Conservation (phyloP, 495 filamentous ascomycete species). For the Aspergillus saccharolyticus region DNA sequence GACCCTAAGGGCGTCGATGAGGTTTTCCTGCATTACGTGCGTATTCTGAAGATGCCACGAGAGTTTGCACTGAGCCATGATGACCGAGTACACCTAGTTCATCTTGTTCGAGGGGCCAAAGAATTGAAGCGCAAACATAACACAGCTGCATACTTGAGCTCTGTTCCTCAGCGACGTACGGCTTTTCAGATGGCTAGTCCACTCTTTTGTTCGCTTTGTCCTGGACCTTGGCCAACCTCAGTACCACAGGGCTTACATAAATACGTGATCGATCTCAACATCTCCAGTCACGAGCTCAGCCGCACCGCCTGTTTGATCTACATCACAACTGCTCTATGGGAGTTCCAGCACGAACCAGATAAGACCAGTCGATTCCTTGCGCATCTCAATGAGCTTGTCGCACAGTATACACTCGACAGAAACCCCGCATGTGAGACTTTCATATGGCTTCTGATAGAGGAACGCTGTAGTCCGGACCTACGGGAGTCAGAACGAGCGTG, state of each 20-base stretch:
- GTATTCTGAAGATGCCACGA: slow-evolving; percentile 27
- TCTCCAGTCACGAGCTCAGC: slow-evolving; percentile 34
- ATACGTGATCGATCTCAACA: slow-evolving; percentile 32
- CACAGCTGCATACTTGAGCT: slow-evolving; percentile 21
- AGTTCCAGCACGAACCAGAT: slow-evolving; percentile 28
- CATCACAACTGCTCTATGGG: slow-evolving; percentile 37
- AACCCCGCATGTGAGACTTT: slow-evolving; percentile 41
- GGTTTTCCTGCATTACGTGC: slow-evolving; percentile 37
- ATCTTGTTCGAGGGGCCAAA: slow-evolving; percentile 37
- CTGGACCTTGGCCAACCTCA: slow-evolving; percentile 39
- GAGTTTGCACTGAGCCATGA: slow-evolving; percentile 7
- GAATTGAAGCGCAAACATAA: slow-evolving; percentile 34
- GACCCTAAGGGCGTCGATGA: slow-evolving; percentile 24
- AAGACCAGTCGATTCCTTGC: slow-evolving; percentile 34
- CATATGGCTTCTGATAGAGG: slow-evolving; percentile 40
- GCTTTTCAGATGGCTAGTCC: slow-evolving; percentile 40
- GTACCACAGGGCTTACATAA: slow-evolving; percentile 35
- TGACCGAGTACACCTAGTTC: slow-evolving; percentile 29
- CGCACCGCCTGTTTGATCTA: slow-evolving; percentile 40
- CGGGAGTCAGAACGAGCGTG: slow-evolving; percentile 36
- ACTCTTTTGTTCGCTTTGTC: slow-evolving; percentile 39
- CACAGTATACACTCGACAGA: slow-evolving; percentile 33
- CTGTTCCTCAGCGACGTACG: slow-evolving; percentile 27
- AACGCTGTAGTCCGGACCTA: slow-evolving; percentile 34
- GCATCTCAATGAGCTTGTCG: slow-evolving; percentile 23